Evolutionary conservation across 2,329 filamentous ascomycete genomes (phyloP).

Genomic region (Phoma sp.): DNA sequence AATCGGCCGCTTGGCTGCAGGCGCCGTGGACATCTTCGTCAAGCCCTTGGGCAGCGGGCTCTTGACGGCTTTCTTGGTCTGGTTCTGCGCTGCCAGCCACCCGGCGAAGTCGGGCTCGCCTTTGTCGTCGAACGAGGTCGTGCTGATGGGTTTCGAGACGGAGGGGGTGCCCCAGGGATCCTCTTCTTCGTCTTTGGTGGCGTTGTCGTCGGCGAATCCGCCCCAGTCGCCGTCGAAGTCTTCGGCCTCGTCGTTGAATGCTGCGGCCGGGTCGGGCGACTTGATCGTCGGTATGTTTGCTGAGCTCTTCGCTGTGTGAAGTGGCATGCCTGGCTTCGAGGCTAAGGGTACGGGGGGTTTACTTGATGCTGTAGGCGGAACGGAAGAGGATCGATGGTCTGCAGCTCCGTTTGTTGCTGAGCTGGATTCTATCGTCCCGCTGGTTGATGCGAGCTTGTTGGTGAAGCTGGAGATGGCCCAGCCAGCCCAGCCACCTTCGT

Average conservation of each 20-base stretch:
- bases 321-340: slow-evolving; percentile 44
- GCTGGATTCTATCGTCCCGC: slow-evolving; percentile 79
- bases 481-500: slow-evolving; percentile 78
- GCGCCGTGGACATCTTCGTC: slow-evolving; percentile 59
- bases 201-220: slow-evolving; percentile 66
- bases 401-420: slow-evolving; percentile 45
- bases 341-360: slow-evolving; percentile 59
- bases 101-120: slow-evolving; percentile 95
- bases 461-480: slow-evolving; percentile 99
- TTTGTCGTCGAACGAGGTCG: slow-evolving; percentile 75
- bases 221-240: slow-evolving; percentile 78
- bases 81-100: slow-evolving; percentile 86
- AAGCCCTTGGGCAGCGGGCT: slow-evolving; percentile 86
- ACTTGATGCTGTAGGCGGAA: slow-evolving; percentile 53
- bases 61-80: slow-evolving; percentile 68
- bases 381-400: slow-evolving; percentile 56
- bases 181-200: slow-evolving; percentile 57
- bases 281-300: slow-evolving; percentile 36
- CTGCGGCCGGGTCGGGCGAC: slow-evolving; percentile 57
- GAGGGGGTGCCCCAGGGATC: slow-evolving; percentile 59
- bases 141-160: slow-evolving; percentile 44
- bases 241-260: slow-evolving; percentile 57
- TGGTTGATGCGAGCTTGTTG: slow-evolving; percentile 84
- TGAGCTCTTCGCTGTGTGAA: slow-evolving; percentile 35
- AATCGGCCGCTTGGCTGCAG: slow-evolving; percentile 43